Conservation (phyloP, 2,329 filamentous ascomycete genomes). For the Neofusicoccum laricinum region DNA sequence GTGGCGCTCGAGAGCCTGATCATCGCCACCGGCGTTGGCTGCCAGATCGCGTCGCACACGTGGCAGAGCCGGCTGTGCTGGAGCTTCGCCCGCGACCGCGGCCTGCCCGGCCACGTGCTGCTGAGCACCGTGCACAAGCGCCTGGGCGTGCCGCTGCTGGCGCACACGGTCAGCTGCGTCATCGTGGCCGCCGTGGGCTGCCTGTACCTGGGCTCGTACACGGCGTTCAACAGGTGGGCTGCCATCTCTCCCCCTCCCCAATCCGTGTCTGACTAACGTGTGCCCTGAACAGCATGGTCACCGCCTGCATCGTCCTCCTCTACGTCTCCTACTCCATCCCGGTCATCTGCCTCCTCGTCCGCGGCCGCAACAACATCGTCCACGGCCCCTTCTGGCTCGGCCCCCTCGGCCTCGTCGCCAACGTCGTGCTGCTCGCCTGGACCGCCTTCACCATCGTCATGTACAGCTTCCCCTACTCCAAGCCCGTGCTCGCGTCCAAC, state of each 20-base stretch:
- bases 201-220: constrained; percentile 43
- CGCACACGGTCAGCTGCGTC: constrained; percentile 42
- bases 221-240: constrained; percentile 41
- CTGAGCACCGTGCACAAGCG: constrained; percentile 40
- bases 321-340: constrained; percentile 42
- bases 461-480: constrained; percentile 38
- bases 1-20: constrained; percentile 47
- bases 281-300: constrained; percentile 35
- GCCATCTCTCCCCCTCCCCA: background rate
- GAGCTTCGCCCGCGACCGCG: constrained; percentile 53
- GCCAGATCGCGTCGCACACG: constrained; percentile 47
- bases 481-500: constrained; percentile 28
- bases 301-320: constrained; percentile 42
- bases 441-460: constrained; percentile 51
- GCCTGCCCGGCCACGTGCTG: constrained; percentile 44
- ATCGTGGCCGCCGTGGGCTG: constrained; percentile 47
- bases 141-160: constrained; percentile 41
- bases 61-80: constrained; percentile 52
- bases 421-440: constrained; percentile 46
- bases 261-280: background rate
- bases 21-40: constrained; percentile 48
- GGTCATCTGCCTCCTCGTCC: constrained; percentile 44
- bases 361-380: constrained; percentile 43
- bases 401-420: constrained; percentile 40
- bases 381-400: constrained; percentile 51